A percentile compares a stretch with the other conserved stretches of the same genome.
These are phyloP conservation scores for Bretschneidera sinensis DNA, from an alignment of 345 rosid genomes.

Conservation along the genomic window DNA sequence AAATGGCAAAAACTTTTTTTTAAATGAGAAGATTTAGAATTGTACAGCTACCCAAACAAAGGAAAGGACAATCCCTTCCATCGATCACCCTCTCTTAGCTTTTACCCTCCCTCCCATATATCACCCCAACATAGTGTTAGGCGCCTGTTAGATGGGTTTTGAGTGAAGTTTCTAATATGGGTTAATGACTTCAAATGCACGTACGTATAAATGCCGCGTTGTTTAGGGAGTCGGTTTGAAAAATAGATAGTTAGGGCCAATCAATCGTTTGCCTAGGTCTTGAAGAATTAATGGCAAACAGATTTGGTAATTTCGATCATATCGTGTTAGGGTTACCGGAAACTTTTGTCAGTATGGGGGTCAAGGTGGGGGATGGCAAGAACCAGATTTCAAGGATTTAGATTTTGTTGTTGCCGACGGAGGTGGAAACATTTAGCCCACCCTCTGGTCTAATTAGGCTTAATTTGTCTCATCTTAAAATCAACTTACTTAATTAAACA, in stretches of 20 bases:
- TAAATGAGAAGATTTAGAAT: no score
- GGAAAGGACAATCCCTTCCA: no score
- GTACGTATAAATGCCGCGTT: conserved; percentile 13
- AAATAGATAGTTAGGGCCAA: conserved; percentile 15
- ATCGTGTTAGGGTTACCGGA: conserved; percentile 13
- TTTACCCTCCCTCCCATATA: no score
- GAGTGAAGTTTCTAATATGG: neutral
- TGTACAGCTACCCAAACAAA: no score
- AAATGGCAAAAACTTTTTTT: no score
- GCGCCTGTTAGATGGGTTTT: conserved; percentile 10
- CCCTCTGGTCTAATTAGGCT: conserved; percentile 14
- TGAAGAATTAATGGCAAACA: conserved; percentile 5
- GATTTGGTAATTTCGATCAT: conserved; percentile 11
- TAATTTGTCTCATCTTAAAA: conserved; percentile 10
- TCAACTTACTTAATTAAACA: conserved; percentile 2
- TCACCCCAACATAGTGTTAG: no score
- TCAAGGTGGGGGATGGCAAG: conserved; percentile 15
- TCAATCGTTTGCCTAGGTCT: neutral
- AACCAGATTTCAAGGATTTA: conserved; percentile 32
- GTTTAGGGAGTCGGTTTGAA: conserved; percentile 26
- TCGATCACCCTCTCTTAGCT: no score
- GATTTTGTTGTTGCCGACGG: conserved; percentile 38
- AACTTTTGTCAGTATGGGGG: conserved; percentile 26
- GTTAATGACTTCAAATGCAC: neutral
- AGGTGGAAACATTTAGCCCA: conserved; percentile 12